phyloP scores from a whole-genome alignment of 352 stramenopile species.

The Thraustochytrium sp. region DNA sequence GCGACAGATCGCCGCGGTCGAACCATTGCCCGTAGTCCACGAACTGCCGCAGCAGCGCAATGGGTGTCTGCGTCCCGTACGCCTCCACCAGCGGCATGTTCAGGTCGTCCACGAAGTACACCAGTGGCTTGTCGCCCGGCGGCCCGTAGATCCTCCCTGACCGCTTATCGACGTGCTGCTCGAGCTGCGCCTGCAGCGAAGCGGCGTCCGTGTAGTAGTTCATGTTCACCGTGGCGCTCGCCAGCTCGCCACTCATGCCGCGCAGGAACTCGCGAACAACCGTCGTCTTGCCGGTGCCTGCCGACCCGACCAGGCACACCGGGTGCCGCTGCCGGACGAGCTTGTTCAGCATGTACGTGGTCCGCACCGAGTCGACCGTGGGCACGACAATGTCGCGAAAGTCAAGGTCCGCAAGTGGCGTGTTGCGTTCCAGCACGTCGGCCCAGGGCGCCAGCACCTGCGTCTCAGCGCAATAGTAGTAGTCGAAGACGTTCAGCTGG shows the following conservation, averaged over 20 bases:
- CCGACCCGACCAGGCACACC: conserved; percentile 83
- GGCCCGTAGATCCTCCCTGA: conserved; percentile 83
- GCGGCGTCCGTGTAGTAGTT: conserved; percentile 81
- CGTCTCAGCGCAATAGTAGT: conserved; percentile 77
- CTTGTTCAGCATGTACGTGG: conserved; percentile 76
- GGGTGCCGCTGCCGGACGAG: conserved; percentile 74
- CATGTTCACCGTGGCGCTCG: conserved; percentile 75
- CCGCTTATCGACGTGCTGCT: conserved; percentile 89
- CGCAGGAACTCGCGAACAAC: conserved; percentile 88
- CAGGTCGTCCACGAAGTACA: conserved; percentile 91
- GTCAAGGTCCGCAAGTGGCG: conserved; percentile 60
- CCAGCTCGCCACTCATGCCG: conserved; percentile 63
- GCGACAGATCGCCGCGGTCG: conserved; percentile 82
- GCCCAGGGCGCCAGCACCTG: conserved; percentile 80
- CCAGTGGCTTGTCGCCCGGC: conserved; percentile 82
- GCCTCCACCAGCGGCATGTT: conserved; percentile 93
- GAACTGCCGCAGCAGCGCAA: conserved; percentile 85
- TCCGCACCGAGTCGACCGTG: conserved; percentile 84
- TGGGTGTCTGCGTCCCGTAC: conserved; percentile 90
- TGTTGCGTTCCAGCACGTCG: conserved; percentile 72
- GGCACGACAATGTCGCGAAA: conserved; percentile 90
- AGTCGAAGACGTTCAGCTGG: conserved; percentile 67
- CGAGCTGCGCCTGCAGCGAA: conserved; percentile 84
- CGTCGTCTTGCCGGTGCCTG: conserved; percentile 87
- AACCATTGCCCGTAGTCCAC: conserved; percentile 83